Evolutionary conservation across 306 rosid species (phyloP).

Genomic region (Quercus parvula): DNA sequence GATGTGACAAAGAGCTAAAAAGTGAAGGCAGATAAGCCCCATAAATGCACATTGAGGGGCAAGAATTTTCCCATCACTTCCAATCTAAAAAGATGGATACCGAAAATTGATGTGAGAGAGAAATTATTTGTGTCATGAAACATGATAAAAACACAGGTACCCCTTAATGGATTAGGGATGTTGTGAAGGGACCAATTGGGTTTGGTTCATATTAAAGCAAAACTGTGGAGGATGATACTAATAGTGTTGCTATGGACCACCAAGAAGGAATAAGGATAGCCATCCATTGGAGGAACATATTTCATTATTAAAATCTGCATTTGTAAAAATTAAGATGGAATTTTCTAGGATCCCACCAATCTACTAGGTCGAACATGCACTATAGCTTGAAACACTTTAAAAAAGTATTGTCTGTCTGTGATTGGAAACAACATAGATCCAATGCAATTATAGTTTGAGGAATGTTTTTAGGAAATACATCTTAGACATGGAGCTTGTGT

Average conservation of each 20-base stretch:
- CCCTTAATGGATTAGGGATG: constrained; percentile 4
- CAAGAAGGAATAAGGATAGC: not conserved
- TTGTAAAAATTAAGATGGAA: not conserved
- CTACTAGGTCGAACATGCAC: not conserved
- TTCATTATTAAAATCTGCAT: not conserved
- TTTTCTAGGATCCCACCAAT: not conserved
- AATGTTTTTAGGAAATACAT: not conserved
- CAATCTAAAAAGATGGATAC: not conserved
- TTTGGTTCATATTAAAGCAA: constrained; percentile 9
- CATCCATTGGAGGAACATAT: not conserved
- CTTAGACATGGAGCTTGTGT: not conserved
- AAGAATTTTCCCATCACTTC: not conserved
- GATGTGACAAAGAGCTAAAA: constrained; percentile 23
- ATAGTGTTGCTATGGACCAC: not conserved
- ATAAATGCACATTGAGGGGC: constrained; percentile 12
- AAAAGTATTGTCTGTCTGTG: not conserved
- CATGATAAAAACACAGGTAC: not conserved
- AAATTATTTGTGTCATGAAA: not conserved
- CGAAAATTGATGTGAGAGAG: not conserved
- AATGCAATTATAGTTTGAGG: not conserved
- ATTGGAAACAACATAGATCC: not conserved
- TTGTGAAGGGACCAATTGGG: constrained; percentile 11
- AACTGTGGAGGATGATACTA: not conserved
- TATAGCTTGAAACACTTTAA: not conserved
- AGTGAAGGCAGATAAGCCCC: constrained; percentile 21